Base-by-base conservation (phyloP, 805 yeast genomes). In the Schwanniomyces sp. region DNA sequence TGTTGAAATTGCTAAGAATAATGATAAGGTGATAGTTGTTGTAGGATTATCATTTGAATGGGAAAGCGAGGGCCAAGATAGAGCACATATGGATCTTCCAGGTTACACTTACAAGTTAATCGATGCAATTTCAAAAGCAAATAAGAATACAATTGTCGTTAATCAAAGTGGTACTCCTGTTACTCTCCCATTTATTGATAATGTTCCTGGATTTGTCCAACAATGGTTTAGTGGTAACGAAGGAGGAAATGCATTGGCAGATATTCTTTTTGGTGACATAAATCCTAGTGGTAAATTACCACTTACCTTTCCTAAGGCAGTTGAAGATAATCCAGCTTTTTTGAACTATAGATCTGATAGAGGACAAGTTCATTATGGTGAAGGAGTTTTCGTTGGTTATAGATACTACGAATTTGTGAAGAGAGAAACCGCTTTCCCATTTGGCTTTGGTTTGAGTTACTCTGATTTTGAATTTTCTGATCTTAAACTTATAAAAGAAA, bases 151-250 rank as follows among this genome's bases (percentile, higher is more conserved):
- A 16, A 56, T 66, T 21, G 55, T 66, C 39, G 67, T 66, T 17
- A 66, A 66, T 52, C 71, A 66, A 48, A 57, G 65, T 3, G 70
- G 71, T 11, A 54, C 69, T 2, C 70, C 70, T 7, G 69, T 66
- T n/a, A 50, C 60, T n/a, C 55, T 66, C 55, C 69, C 69, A n/a
- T 66, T 69, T 69, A 45, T 61, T 11, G 27, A 52, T 7, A 47
- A 60, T 24, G 63, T 63, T 7, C 50, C 53, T 24, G 59, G 56
- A 16, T 38, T 66, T 16, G 57, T 66, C n/a, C 71, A 66, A 41
- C 67, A 70, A 8, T 66, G 70, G 71, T 66, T 56, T 45, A 69
- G 69, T 16, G 70, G 70, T 28, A 64, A 62, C 47, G 70, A 66
- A 51, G 53, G 53, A 36, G 71, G 71, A 25, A 58, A 61, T 46